Evolutionary conservation across 2,329 filamentous ascomycete genomes (phyloP).

Genomic region (Xenosphaeropsis pyriputrescens): DNA sequence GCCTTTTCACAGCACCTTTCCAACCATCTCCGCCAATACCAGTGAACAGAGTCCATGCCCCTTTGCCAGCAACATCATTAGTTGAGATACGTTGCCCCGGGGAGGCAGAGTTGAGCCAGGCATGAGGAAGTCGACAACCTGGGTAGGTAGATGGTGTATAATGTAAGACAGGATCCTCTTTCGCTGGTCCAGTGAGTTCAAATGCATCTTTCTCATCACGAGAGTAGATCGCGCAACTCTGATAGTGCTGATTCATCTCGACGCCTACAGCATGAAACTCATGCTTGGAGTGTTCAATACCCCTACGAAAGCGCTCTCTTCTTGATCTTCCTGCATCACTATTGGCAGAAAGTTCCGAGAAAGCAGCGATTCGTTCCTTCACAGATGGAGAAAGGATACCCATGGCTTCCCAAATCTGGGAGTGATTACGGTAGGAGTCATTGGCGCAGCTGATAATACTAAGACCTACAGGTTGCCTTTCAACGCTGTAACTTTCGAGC

Average conservation of each 20-base stretch:
- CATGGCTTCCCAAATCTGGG: slow-evolving; percentile 27
- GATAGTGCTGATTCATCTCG: slow-evolving; percentile 44
- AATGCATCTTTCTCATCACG: slow-evolving; percentile 21
- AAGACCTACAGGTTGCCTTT: slow-evolving; percentile 33
- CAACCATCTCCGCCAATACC: slow-evolving; percentile 41
- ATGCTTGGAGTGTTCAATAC: slow-evolving; percentile 25
- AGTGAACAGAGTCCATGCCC: slow-evolving; percentile 32
- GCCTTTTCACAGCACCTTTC: slow-evolving; percentile 30
- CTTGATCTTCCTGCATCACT: slow-evolving; percentile 22
- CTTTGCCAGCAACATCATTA: slow-evolving; percentile 43
- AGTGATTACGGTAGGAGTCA: slow-evolving; percentile 36
- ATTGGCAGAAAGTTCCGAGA: slow-evolving; percentile 25
- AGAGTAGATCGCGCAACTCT: slow-evolving; percentile 26
- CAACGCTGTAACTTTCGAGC: slow-evolving; percentile 26
- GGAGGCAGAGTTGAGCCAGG: slow-evolving; percentile 37
- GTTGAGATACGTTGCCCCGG: slow-evolving; percentile 34
- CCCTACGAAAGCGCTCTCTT: slow-evolving; percentile 23
- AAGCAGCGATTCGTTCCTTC: slow-evolving; percentile 21
- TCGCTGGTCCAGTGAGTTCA: slow-evolving; percentile 8
- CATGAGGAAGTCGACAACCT: slow-evolving; percentile 44
- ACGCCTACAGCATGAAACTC: slow-evolving; percentile 41
- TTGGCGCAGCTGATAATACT: slow-evolving; percentile 38
- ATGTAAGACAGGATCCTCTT: slow-evolving; percentile 25
- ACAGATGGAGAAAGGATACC: slow-evolving; percentile 24
- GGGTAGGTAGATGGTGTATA: slow-evolving; percentile 38